Conservation (phyloP, 2,329 filamentous ascomycete genomes). For the Cadophora luteo-olivacea region DNA sequence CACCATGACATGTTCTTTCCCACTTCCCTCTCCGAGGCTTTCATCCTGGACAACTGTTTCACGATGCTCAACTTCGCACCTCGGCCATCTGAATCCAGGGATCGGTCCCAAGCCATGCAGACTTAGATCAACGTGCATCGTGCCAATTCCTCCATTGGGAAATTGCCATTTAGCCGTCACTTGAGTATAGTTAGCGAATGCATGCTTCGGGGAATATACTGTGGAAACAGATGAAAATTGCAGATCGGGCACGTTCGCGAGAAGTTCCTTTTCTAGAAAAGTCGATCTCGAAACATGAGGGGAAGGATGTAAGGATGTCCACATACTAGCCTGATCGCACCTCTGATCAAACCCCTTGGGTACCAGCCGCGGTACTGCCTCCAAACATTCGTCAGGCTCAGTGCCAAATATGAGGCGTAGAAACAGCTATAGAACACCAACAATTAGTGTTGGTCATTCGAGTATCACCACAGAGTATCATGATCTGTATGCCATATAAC, state of each 20-base stretch:
- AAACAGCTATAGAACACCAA: conserved; percentile 35
- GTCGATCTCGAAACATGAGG: neutral
- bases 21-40: conserved; percentile 47
- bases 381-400: conserved; percentile 49
- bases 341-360: conserved; percentile 42
- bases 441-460: neutral
- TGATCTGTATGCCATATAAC: neutral
- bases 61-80: conserved; percentile 51
- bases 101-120: conserved; percentile 31
- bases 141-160: conserved; percentile 48
- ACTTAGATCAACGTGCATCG: conserved; percentile 42
- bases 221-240: neutral
- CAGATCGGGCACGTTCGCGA: neutral
- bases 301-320: neutral
- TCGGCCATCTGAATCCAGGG: conserved; percentile 41
- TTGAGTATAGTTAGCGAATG: neutral
- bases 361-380: conserved; percentile 43
- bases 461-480: neutral
- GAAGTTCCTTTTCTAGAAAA: neutral
- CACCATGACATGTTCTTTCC: conserved; percentile 31
- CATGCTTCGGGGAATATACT: neutral
- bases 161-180: conserved; percentile 49
- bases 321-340: conserved; percentile 43
- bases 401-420: conserved; percentile 49
- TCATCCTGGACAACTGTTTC: conserved; percentile 55